Evolutionary conservation across 495 filamentous ascomycete genomes (phyloP), one percentile per base, ranked within the genome.

Genomic region (Halenospora varia): DNA sequence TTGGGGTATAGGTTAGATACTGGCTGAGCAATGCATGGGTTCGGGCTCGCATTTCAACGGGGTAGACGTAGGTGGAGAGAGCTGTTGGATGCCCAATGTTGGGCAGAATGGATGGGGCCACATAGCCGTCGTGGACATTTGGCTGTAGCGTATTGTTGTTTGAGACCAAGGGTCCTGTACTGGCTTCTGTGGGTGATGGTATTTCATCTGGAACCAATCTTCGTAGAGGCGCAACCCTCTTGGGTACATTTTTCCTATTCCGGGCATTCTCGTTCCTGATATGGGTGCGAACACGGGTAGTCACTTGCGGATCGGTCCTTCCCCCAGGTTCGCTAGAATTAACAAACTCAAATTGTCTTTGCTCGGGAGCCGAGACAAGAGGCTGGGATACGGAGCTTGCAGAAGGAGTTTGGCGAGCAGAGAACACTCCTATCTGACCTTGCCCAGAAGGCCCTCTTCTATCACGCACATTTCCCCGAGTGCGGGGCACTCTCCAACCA

Each of bases 11-110:
- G 3, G n/a, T 55, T 17, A 62, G 24, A 46, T 58, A 58, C 13
- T 29, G 35, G 10, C 39, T 40, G n/a, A 62, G 50, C 2, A 62
- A 29, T 15, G 22, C 8, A 25, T 58, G 55, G 11, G 25, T 46
- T 19, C 40, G 22, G 1, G 44, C 15, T 23, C 35, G 9, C 60
- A 62, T 62, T 0, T 42, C 22, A 18, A 62, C 55, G 2, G 60
- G 44, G 29, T 55, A 62, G 8, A 13, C 53, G 13, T 13, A 26
- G 25, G 19, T 46, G 25, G 2, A 29, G 13, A 46, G 23, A 2
- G 53, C 23, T 25, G 56, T 59, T 17, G 41, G 24, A 17, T 53
- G 39, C 11, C 47, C 56, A 20, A 52, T n/a, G 47, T 11, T 15
- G 6, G 9, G 23, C n/a, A 25, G 29, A 8, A 39, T 45, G 24